A percentile compares a stretch with the other conserved stretches of the same genome.
These are phyloP conservation scores for Lachnellula suecica DNA, from an alignment of 2,329 filamentous ascomycete genomes.

Conservation along the genomic window DNA sequence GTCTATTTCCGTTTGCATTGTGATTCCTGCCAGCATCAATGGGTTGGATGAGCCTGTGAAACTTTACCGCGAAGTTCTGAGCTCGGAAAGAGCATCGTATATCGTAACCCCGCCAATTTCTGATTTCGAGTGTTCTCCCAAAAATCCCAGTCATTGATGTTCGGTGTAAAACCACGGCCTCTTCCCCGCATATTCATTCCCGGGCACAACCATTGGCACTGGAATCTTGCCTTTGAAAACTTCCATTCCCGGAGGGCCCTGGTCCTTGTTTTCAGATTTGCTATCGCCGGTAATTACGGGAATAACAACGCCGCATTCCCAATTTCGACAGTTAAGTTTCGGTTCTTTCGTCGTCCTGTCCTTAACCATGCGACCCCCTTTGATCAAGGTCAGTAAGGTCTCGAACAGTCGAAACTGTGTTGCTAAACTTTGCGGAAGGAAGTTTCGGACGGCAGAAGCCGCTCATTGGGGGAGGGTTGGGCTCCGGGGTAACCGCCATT, in stretches of 20 bases:
- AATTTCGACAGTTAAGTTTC: conserved; percentile 85
- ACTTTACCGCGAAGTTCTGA: too few species aligned
- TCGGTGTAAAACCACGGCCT: conserved; percentile 31
- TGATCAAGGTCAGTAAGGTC: background rate
- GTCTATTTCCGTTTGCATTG: too few species aligned
- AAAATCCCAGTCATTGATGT: background rate
- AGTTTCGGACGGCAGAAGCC: background rate
- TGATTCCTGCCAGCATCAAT: too few species aligned
- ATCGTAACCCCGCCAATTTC: too few species aligned
- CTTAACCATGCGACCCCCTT: conserved; percentile 74
- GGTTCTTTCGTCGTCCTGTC: conserved; percentile 65
- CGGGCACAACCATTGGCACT: conserved; percentile 64
- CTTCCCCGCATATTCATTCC: conserved; percentile 35
- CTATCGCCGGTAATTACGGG: conserved; percentile 43
- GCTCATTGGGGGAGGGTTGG: background rate
- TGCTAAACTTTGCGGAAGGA: background rate
- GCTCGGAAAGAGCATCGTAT: too few species aligned
- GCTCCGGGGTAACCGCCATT: background rate
- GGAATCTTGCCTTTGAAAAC: conserved; percentile 56
- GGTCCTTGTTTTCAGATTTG: background rate
- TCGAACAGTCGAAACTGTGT: background rate
- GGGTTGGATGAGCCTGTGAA: too few species aligned
- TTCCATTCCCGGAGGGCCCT: conserved; percentile 28
- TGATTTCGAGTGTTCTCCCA: too few species aligned
- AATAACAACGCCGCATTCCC: conserved; percentile 90